Evolutionary conservation across 78 protist species (phyloP).

Genomic region (Dictyostelium brefeldianum): DNA sequence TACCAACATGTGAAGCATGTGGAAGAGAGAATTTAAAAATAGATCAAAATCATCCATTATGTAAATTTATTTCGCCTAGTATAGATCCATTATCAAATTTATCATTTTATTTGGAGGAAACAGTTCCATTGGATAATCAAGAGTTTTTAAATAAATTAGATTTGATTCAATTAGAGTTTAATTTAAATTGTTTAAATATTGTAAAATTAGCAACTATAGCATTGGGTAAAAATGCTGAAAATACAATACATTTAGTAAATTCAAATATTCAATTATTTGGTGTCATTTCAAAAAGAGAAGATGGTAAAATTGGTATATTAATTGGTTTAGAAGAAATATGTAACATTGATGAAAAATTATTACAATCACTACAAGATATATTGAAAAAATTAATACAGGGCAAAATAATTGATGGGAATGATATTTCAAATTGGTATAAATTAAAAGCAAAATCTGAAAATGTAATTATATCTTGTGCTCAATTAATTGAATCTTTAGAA

Average conservation of each 20-base stretch:
- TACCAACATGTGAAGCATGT: slow-evolving; percentile 89
- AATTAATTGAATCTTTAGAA: slow-evolving; percentile 76
- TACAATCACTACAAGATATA: slow-evolving; percentile 35
- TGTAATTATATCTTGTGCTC: slow-evolving; percentile 25
- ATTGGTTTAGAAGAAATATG: slow-evolving; percentile 49
- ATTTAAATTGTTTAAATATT: slow-evolving; percentile 29
- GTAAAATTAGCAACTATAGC: slow-evolving; percentile 60
- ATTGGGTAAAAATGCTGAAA: slow-evolving; percentile 12
- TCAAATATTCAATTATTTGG: background rate
- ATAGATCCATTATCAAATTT: slow-evolving; percentile 42
- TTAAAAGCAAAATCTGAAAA: slow-evolving; percentile 31
- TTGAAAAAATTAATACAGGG: slow-evolving; percentile 50
- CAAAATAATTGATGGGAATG: slow-evolving; percentile 56
- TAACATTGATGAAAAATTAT: slow-evolving; percentile 7
- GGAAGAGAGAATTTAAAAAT: slow-evolving; percentile 36
- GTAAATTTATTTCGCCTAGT: too few relatives aligned
- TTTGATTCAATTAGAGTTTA: slow-evolving; percentile 28
- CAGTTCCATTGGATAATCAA: slow-evolving; percentile 21
- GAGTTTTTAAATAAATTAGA: slow-evolving; percentile 23
- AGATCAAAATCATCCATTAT: too few relatives aligned
- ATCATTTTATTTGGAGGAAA: background rate
- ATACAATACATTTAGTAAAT: background rate
- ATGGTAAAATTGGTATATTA: slow-evolving; percentile 63
- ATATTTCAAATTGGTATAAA: slow-evolving; percentile 62
- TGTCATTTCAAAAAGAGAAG: slow-evolving; percentile 10